Base-by-base conservation (phyloP, 2,329 filamentous ascomycete genomes). In the Aspergillus sp. region DNA sequence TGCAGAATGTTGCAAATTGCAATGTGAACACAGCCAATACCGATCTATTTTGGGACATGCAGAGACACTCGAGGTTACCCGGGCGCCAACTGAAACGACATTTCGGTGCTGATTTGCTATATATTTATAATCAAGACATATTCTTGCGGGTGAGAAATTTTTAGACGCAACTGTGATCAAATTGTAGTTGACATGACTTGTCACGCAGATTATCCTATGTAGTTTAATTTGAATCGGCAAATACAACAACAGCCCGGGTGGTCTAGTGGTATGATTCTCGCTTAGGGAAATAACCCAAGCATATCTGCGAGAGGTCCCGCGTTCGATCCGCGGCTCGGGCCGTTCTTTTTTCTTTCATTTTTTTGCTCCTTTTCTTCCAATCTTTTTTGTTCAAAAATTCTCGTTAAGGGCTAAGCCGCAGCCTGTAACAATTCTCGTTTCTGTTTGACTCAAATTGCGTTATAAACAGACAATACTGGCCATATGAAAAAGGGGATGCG, bases 261-360 rank as follows among this genome's bases (percentile, higher is more conserved):
- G 55, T 58, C 52, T 56, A 56, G 55, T 54, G 53, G 53, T 55
- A 56, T 56, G 50, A 56, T 58, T 56, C 53, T 54, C 51, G 52
- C 50, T 55, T 53, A 55, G 51, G 52, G 25, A 48, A 45, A 39
- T 37, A 54, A 54, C 54, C 51, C 50, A 54, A 56, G 51, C 52
- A 55, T 47, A 55, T 49, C 38, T 58, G 55, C 53, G 55, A 53
- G 53, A 58, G 55, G 55, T 55, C 54, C 54, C 57, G 51, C 48
- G 52, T 54, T 47, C 38, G 43, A 51, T 49, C 46, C 43, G 49
- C 52, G 53, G 52, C 52, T 57, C 53, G 55, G 53, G 50, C 52
- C 56, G 33, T 44, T 23, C 37, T 30, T 27, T 47, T 52, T 46
- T 39, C 49, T 38, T n/a, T 39, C 49, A 33, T n/a, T 27, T 37